Base-by-base conservation (phyloP, 805 yeast genomes). In the Saccharomyces kudriavzevii region DNA sequence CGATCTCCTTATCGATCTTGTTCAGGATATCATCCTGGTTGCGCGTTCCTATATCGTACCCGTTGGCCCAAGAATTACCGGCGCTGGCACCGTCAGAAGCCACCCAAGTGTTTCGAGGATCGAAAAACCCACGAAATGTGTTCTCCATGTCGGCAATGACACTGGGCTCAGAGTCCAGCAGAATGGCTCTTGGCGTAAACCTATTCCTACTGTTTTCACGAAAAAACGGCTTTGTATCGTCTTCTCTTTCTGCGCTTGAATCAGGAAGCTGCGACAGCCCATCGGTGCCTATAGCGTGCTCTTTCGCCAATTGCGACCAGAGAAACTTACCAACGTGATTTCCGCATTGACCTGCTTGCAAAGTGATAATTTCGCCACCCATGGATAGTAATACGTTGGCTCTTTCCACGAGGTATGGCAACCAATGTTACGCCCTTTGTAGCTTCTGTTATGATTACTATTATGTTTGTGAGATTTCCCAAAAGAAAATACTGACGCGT, bases 21-120 rank as follows among this genome's bases (percentile, higher is more conserved):
- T 89, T 92, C 52, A 87, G 60, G 43, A 95, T 74, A n/a, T 81
- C 83, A 50, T 89, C 97, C 52, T 78, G 78, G 57, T 85, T 79
- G 47, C 74, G 72, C 29, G 78, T 76, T 0, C 94, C 97, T 56
- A 85, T 84, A 43, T 80, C 77, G 64, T 88, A 89, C 1, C 99
- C 99, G 52, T 83, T 84, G 0, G 90, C 87, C 97, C 98, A 94
- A 58, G 89, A 89, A 69, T 94, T 94, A 20, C 96, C 99, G 0
- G 99, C 98, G 3, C 98, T 97, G 22, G 84, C 79, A 3, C 96
- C 97, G 17, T 82, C 82, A n/a, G 83, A 77, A 27, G 92, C 82
- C 25, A 87, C 73, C 71, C 87, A 91, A 4, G 88, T 71, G 65
- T 89, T 90, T 59, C 95, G 79, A 0, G 95, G 89, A 64, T 91